Evolutionary conservation across 2,329 filamentous ascomycete genomes (phyloP).

Genomic region (Sporothrix curviconia): DNA sequence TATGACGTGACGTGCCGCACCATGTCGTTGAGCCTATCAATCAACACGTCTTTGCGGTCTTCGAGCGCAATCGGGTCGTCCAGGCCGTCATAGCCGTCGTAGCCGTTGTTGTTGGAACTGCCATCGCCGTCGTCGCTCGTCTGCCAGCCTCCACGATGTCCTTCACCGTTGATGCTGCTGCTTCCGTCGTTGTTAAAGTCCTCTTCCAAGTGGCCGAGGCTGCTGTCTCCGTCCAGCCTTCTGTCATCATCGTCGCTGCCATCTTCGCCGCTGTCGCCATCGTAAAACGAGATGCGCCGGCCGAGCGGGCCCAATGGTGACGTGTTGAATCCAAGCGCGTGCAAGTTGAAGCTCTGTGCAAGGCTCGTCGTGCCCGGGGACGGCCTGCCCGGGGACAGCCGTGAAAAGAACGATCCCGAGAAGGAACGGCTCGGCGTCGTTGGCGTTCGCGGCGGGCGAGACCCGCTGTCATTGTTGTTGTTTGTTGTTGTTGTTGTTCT

Average conservation of each 20-base stretch:
- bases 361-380: too few species aligned
- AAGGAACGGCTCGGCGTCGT: constrained; percentile 14
- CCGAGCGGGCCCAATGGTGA: constrained; percentile 28
- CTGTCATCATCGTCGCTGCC: neutral
- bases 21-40: constrained; percentile 36
- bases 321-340: constrained; percentile 24
- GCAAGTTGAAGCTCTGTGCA: constrained; percentile 24
- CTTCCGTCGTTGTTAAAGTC: neutral
- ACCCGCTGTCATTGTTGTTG: too few species aligned
- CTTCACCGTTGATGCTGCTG: neutral
- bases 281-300: constrained; percentile 24
- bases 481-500: too few species aligned
- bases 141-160: neutral
- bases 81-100: constrained; percentile 4
- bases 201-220: neutral
- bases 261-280: constrained; percentile 5
- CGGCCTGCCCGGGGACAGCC: constrained; percentile 1
- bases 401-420: constrained; percentile 1
- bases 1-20: constrained; percentile 30
- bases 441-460: constrained; percentile 2
- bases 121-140: constrained; percentile 7
- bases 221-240: constrained; percentile 5
- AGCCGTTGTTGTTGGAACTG: neutral
- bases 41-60: constrained; percentile 39
- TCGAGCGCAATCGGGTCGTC: constrained; percentile 24